Conservation (phyloP, 768 basidiomycete species). For the Mycena belliarum region DNA sequence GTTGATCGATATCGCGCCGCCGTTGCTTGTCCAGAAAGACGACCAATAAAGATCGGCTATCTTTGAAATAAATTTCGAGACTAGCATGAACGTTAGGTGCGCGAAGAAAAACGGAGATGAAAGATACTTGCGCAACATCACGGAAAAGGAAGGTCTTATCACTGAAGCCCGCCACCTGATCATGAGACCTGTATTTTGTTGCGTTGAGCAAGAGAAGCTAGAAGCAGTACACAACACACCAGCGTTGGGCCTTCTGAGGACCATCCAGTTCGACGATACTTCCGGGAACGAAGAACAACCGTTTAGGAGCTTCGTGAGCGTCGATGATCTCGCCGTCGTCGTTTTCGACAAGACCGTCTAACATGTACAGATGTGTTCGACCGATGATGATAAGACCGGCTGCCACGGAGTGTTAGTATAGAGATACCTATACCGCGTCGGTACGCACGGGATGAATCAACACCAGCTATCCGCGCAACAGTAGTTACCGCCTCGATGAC, state of each 20-base stretch:
- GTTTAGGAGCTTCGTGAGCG: conserved; percentile 79
- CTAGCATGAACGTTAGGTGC: conserved; percentile 37
- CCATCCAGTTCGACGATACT: conserved; percentile 79
- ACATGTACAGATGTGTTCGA: conserved; percentile 81
- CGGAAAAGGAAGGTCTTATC: conserved; percentile 87
- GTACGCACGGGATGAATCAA: conserved; percentile 80
- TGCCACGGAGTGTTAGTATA: conserved; percentile 26
- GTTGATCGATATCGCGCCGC: conserved; percentile 59
- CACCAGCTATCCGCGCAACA: conserved; percentile 84
- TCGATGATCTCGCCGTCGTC: conserved; percentile 89
- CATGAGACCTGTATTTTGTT: conserved; percentile 61
- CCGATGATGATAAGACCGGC: conserved; percentile 91
- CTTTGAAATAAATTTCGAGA: conserved; percentile 90
- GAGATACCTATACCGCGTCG: conserved; percentile 25
- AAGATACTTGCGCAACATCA: conserved; percentile 78
- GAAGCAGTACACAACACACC: conserved; percentile 44
- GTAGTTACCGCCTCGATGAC: conserved; percentile 86
- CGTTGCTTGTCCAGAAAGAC: conserved; percentile 75
- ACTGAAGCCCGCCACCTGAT: conserved; percentile 75
- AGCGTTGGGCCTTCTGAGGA: conserved; percentile 80
- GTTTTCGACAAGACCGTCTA: conserved; percentile 86
- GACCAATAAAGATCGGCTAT: conserved; percentile 83
- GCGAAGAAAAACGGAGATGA: neutral
- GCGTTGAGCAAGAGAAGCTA: neutral
- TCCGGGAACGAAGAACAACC: conserved; percentile 81